These are phyloP conservation scores for Ammopiptanthus mongolicus DNA, from an alignment of 306 rosid genomes.

Conservation along the genomic window DNA sequence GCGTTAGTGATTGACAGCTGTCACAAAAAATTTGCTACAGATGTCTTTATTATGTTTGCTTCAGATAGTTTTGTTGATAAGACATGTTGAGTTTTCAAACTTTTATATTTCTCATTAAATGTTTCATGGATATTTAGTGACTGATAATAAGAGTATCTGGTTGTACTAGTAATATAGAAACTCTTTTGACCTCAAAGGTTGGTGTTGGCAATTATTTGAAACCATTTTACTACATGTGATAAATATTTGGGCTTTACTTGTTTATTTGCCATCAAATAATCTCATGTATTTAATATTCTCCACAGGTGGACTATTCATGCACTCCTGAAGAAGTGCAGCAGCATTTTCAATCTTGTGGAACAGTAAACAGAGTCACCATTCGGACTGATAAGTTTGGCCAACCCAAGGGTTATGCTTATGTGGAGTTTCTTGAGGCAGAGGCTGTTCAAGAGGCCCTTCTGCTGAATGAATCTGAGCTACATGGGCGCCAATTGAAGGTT, in stretches of 20 bases:
- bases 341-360: slow-evolving; percentile 81
- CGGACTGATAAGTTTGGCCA: slow-evolving; percentile 88
- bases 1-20: not conserved
- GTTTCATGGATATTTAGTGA: not conserved
- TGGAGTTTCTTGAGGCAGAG: slow-evolving; percentile 67
- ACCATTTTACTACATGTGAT: not conserved
- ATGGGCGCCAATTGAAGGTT: slow-evolving; percentile 88
- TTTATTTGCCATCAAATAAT: not conserved
- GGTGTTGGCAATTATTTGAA: not conserved
- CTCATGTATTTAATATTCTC: not conserved
- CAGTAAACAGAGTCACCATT: slow-evolving; percentile 76
- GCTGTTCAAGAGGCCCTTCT: slow-evolving; percentile 79
- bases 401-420: slow-evolving; percentile 90
- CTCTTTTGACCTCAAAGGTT: not conserved
- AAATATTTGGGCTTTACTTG: not conserved
- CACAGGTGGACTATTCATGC: slow-evolving; percentile 76
- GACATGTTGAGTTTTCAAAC: not conserved
- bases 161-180: not conserved
- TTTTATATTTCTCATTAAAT: not conserved
- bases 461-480: slow-evolving; percentile 77
- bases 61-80: not conserved
- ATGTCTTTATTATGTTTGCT: not conserved
- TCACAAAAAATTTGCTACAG: not conserved
- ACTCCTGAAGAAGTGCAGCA: slow-evolving; percentile 95
- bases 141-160: not conserved